Evolutionary conservation across 768 basidiomycete species (phyloP), one percentile per base, ranked within the genome.

Genomic region (Boletus coccyginus): DNA sequence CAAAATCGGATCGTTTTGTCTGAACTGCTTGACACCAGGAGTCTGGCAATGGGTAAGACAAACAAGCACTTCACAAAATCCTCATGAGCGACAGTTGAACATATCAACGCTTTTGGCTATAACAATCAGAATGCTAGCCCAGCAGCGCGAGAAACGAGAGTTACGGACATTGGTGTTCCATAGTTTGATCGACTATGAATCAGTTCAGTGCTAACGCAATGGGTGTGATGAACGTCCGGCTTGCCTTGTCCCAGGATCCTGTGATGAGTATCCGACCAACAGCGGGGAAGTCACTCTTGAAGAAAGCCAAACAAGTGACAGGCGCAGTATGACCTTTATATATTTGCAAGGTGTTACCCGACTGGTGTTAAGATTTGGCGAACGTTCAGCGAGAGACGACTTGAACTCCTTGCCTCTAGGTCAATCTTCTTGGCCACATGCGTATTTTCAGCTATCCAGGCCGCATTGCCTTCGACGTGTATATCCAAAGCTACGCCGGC

Each of bases 231-330:
- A 51, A 49, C 44, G 60, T 60, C 24, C 31, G 19, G 54, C 70
- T 59, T 59, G 84, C 91, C 73, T 84, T 87, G 70, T 99, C 97
- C 97, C 97, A 99, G 45, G 94, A 94, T 21, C 91, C 94, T 43
- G 91, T 93, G 59, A 98, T 81, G 38, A 99, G 73, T 9, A 89
- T 69, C 58, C 68, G 72, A 54, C 79, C 74, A 14, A 70, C 74
- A 38, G 76, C 73, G 12, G 76, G 74, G 27, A 62, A 57, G 16
- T 52, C 61, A 53, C 70, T 75, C 59, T 83, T 76, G 60, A 74
- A 81, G 64, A 98, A 88, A 7, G 85, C 84, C 33, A 99, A 74
- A 35, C 81, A 84, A 4, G 95, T 95, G 46, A 95, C 92, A 35
- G 96, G 96, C 7, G 90, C 96, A 3, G 80, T 82, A 68, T 99